A percentile compares a stretch with the other conserved stretches of the same genome.
phyloP scores from a whole-genome alignment of 208 protist genomes.

The Wallacemonas sp. region DNA sequence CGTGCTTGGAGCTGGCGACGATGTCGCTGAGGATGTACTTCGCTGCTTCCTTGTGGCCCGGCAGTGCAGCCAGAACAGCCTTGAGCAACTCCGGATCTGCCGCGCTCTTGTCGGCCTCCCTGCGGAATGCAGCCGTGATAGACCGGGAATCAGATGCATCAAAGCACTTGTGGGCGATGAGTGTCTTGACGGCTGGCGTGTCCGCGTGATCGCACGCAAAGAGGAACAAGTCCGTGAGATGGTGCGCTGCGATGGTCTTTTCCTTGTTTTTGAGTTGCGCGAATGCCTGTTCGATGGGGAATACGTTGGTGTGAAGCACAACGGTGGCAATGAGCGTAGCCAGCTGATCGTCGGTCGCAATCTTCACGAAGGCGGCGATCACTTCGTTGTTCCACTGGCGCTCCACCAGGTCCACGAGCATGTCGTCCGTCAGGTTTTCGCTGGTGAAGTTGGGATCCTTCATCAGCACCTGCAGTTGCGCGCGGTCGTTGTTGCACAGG shows the following conservation, averaged over 20 bases:
- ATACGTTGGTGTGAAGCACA: constrained; percentile 53
- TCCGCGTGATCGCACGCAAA: constrained; percentile 66
- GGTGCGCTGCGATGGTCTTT: constrained; percentile 45
- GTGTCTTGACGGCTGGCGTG: constrained; percentile 43
- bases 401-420: constrained; percentile 65
- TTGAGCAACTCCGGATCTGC: constrained; percentile 56
- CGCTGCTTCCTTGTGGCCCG: constrained; percentile 32
- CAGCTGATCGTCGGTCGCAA: constrained; percentile 69
- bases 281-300: constrained; percentile 54
- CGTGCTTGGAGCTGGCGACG: constrained; percentile 34
- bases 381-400: constrained; percentile 45
- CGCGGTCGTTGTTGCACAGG: constrained; percentile 56
- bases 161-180: constrained; percentile 63
- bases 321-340: constrained; percentile 49
- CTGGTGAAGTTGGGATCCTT: constrained; percentile 32
- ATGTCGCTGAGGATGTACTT: constrained; percentile 41
- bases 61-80: constrained; percentile 39
- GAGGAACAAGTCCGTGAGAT: constrained; percentile 68
- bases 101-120: constrained; percentile 30
- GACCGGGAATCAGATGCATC: constrained; percentile 46
- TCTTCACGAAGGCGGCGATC: constrained; percentile 46
- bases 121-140: constrained; percentile 57
- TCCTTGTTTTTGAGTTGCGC: constrained; percentile 40
- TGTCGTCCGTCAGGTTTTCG: constrained; percentile 34
- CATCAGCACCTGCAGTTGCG: constrained; percentile 36